Evolutionary conservation across 768 basidiomycete species (phyloP).

Genomic region (Lactifluus rugatus): DNA sequence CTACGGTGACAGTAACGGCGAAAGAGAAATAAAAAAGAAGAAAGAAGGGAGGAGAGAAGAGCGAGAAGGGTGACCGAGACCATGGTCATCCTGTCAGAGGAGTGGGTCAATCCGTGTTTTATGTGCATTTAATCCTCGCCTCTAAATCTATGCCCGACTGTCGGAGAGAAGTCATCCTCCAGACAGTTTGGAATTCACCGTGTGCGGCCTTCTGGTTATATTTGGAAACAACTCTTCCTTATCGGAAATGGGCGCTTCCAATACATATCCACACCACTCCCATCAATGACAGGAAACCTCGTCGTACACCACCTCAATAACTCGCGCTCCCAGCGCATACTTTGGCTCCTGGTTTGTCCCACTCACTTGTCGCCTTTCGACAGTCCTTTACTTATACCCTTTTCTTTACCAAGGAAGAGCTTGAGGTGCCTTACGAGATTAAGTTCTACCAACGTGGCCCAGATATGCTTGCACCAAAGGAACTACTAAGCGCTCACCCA

Average conservation of each 20-base stretch:
- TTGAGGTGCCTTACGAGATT: slow-evolving; percentile 36
- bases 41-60: slow-evolving; percentile 3
- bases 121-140: no score
- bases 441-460: slow-evolving; percentile 31
- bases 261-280: no score
- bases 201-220: background rate
- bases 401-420: slow-evolving; percentile 35
- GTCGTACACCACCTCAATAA: slow-evolving; percentile 38
- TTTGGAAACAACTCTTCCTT: background rate
- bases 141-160: no score
- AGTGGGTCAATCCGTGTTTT: background rate
- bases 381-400: background rate
- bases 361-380: background rate
- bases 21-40: slow-evolving; percentile 1
- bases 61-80: slow-evolving; percentile 4
- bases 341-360: slow-evolving; percentile 35
- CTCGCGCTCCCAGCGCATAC: slow-evolving; percentile 40
- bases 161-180: background rate
- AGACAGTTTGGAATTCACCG: slow-evolving; percentile 1
- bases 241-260: background rate
- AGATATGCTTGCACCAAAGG: slow-evolving; percentile 29
- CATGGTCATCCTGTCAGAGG: background rate
- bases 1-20: background rate
- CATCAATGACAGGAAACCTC: slow-evolving; percentile 8
- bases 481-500: slow-evolving; percentile 32